Conservation (phyloP, 2,329 filamentous ascomycete species). For the Aspergillus brunneoviolaceus region DNA sequence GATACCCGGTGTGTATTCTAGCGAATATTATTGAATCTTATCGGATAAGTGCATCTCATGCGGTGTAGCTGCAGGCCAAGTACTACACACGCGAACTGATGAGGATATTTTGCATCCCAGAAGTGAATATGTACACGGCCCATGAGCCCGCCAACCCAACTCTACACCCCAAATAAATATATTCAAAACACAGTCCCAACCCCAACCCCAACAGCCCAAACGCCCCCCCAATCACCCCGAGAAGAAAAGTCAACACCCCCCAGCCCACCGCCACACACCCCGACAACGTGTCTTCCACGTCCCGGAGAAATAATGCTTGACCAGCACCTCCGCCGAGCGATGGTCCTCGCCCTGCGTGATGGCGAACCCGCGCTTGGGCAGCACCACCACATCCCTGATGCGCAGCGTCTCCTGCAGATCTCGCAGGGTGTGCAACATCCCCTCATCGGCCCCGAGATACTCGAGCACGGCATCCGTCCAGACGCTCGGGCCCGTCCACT, state of each 20-base stretch:
- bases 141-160: too few species aligned
- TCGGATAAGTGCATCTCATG: too few species aligned
- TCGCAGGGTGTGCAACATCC: not conserved
- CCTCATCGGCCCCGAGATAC: slow-evolving; percentile 1
- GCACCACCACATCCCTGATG: slow-evolving; percentile 1
- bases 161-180: too few species aligned
- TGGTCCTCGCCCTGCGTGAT: slow-evolving; percentile 8
- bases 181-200: too few species aligned
- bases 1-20: too few species aligned
- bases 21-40: too few species aligned
- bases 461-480: slow-evolving; percentile 8
- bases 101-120: too few species aligned
- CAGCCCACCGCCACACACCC: not conserved
- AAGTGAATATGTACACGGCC: too few species aligned
- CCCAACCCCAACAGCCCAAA: not conserved
- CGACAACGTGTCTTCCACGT: slow-evolving; percentile 4
- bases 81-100: too few species aligned
- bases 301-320: slow-evolving; percentile 10
- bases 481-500: slow-evolving; percentile 7
- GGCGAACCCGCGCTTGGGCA: slow-evolving; percentile 3
- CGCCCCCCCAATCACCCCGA: not conserved
- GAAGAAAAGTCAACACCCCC: not conserved
- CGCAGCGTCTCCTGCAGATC: not conserved
- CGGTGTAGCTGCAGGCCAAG: too few species aligned
- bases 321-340: not conserved